Percentiles rank a stretch among this genome's conserved stretches.
Evolutionary conservation across 768 basidiomycete genomes (phyloP).

Genomic region (Mycena olivaceomarginata): DNA sequence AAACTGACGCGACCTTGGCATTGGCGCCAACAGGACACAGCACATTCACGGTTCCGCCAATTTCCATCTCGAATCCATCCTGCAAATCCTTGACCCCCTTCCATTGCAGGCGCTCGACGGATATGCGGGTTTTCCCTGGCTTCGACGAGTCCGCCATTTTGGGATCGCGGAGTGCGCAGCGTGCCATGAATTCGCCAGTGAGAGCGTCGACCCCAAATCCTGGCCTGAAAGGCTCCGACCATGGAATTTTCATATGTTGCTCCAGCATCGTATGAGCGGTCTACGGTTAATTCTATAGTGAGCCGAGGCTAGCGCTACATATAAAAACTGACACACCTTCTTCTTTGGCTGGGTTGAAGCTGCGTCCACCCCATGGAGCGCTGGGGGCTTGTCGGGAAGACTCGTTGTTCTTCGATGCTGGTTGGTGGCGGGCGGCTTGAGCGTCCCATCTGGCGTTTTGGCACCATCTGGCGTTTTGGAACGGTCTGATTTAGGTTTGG

Average conservation of each 20-base stretch:
- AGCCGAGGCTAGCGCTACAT: no score
- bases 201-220: slow-evolving; percentile 45
- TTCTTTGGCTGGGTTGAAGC: background rate
- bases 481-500: no score
- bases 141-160: slow-evolving; percentile 20
- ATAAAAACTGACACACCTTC: background rate
- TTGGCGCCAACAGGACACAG: slow-evolving; percentile 35
- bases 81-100: slow-evolving; percentile 34
- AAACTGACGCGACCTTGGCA: slow-evolving; percentile 33
- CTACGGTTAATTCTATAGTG: background rate
- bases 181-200: slow-evolving; percentile 45
- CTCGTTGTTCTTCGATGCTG: slow-evolving; percentile 27
- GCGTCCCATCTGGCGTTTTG: slow-evolving; percentile 1
- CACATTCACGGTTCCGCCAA: slow-evolving; percentile 45
- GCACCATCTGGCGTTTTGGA: background rate
- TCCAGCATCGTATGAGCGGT: slow-evolving; percentile 30
- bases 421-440: background rate
- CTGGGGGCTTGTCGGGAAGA: slow-evolving; percentile 21
- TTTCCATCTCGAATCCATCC: slow-evolving; percentile 43
- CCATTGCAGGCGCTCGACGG: slow-evolving; percentile 43
- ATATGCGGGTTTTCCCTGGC: slow-evolving; percentile 33
- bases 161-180: slow-evolving; percentile 34
- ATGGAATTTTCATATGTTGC: slow-evolving; percentile 40
- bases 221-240: slow-evolving; percentile 39
- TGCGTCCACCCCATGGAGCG: background rate